A percentile compares a stretch with the other conserved stretches of the same genome.
Conservation (phyloP, 306 rosid species). For the Biancaea sappan region DNA sequence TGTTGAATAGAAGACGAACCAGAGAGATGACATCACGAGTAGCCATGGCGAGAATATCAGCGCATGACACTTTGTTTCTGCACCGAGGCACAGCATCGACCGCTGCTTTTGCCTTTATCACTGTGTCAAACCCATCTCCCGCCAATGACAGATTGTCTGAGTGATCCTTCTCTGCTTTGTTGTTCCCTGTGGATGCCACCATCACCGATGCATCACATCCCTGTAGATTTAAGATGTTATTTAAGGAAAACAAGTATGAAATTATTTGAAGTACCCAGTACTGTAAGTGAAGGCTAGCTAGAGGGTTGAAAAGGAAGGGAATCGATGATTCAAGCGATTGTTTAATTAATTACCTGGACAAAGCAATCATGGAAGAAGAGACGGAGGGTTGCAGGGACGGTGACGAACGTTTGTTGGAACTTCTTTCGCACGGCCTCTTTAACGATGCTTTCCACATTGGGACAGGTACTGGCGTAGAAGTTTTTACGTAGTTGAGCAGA, state of each 20-base stretch:
- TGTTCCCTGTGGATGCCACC: conserved; percentile 48
- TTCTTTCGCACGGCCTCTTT: conserved; percentile 62
- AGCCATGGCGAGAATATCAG: conserved; percentile 85
- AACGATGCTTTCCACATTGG: conserved; percentile 75
- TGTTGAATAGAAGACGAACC: conserved; percentile 40
- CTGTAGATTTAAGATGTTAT: no score
- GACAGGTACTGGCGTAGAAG: conserved; percentile 69
- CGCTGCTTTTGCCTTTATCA: conserved; percentile 75
- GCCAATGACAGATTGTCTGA: conserved; percentile 81
- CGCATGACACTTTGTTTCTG: conserved; percentile 77
- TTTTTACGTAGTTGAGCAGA: conserved; percentile 63
- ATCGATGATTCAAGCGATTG: no score
- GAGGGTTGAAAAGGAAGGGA: neutral
- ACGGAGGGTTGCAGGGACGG: conserved; percentile 84
- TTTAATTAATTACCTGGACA: conserved; percentile 56
- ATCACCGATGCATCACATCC: conserved; percentile 80
- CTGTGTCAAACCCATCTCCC: conserved; percentile 88
- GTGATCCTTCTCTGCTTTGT: conserved; percentile 80
- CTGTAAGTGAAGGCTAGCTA: no score
- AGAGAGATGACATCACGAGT: conserved; percentile 69
- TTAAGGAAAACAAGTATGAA: no score
- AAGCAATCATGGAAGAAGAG: conserved; percentile 96
- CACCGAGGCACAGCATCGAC: conserved; percentile 69
- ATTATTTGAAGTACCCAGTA: no score
- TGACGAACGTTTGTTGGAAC: conserved; percentile 76